A percentile compares a stretch with the other conserved stretches of the same genome.
Evolutionary conservation across 805 yeast genomes (phyloP).

Genomic region (Candida lessepsii): DNA sequence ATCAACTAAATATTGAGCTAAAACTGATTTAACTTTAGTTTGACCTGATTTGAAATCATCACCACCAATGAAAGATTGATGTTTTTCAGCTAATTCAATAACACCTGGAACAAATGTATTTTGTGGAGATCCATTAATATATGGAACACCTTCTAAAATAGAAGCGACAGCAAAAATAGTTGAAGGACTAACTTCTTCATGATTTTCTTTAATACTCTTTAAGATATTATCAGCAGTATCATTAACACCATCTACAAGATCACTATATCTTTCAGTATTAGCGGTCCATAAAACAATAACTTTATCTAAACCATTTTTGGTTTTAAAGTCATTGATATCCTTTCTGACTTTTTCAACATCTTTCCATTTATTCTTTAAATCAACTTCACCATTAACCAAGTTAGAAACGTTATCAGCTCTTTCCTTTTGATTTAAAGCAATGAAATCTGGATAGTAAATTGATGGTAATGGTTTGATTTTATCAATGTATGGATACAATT

Average conservation of each 20-base stretch:
- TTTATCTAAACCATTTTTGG: constrained; percentile 69
- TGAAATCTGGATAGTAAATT: constrained; percentile 92
- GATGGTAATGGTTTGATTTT: constrained; percentile 73
- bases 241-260: constrained; percentile 73
- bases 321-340: constrained; percentile 79
- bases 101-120: constrained; percentile 97
- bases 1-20: constrained; percentile 93
- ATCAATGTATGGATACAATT: constrained; percentile 64
- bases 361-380: constrained; percentile 71
- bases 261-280: constrained; percentile 91
- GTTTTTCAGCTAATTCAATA: constrained; percentile 79
- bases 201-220: constrained; percentile 70
- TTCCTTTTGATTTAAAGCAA: constrained; percentile 89
- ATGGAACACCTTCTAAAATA: constrained; percentile 83
- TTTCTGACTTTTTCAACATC: constrained; percentile 85
- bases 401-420: constrained; percentile 87
- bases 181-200: constrained; percentile 85
- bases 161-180: constrained; percentile 94
- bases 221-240: constrained; percentile 83
- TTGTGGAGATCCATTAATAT: constrained; percentile 96
- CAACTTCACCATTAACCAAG: constrained; percentile 49
- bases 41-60: constrained; percentile 98
- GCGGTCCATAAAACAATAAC: constrained; percentile 96
- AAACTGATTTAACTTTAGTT: constrained; percentile 92
- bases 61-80: constrained; percentile 83